These are phyloP conservation scores for Populus euphratica DNA, from an alignment of 345 rosid species.

Conservation along the genomic window DNA sequence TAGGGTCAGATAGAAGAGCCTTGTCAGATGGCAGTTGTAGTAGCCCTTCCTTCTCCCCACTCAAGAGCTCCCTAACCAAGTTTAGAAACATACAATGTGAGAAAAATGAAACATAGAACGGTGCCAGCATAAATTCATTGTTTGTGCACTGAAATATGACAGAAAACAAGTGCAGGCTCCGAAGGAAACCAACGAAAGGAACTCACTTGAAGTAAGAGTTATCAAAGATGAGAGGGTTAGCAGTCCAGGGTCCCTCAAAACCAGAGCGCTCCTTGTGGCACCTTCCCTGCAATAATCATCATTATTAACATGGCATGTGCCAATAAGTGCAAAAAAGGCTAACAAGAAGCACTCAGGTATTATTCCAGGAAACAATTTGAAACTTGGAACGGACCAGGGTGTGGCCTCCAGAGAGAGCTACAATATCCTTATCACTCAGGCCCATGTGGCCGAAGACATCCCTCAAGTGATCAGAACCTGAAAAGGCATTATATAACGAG, in stretches of 20 bases:
- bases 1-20: slow-evolving; percentile 78
- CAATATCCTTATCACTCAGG: slow-evolving; percentile 83
- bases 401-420: slow-evolving; percentile 91
- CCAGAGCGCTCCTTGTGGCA: slow-evolving; percentile 98
- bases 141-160: neutral
- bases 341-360: neutral
- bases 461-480: slow-evolving; percentile 85
- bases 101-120: neutral
- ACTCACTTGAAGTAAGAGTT: slow-evolving; percentile 87
- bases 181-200: neutral
- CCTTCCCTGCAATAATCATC: slow-evolving; percentile 53
- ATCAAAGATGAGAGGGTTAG: slow-evolving; percentile 82
- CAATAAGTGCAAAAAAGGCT: no score
- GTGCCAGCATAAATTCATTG: neutral
- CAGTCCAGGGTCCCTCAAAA: slow-evolving; percentile 92
- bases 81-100: neutral
- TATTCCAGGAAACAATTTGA: neutral
- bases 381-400: slow-evolving; percentile 62
- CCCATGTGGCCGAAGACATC: slow-evolving; percentile 77
- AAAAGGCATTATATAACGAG: neutral
- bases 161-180: neutral
- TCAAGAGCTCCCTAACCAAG: slow-evolving; percentile 66
- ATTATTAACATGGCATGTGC: neutral
- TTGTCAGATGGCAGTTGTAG: slow-evolving; percentile 75
- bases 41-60: slow-evolving; percentile 81